These are phyloP conservation scores for Claviceps purpurea DNA, from an alignment of 2,329 filamentous ascomycete species.

Conservation along the genomic window DNA sequence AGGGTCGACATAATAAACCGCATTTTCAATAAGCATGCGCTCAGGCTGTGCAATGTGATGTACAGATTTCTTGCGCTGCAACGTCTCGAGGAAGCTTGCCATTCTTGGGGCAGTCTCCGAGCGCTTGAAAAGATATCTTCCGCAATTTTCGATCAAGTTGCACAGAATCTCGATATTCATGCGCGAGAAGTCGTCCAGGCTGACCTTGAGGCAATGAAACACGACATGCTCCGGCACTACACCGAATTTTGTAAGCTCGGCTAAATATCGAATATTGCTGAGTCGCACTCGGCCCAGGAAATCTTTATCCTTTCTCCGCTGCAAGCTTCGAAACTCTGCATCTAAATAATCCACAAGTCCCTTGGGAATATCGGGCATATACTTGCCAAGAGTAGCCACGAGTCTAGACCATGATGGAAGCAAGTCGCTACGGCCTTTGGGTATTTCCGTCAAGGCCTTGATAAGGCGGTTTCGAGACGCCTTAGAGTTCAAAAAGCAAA, in stretches of 20 bases:
- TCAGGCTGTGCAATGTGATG: slow-evolving; percentile 93
- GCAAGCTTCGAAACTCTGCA: slow-evolving; percentile 90
- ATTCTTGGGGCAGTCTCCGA: slow-evolving; percentile 88
- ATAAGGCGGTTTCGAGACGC: slow-evolving; percentile 88
- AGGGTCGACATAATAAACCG: slow-evolving; percentile 93
- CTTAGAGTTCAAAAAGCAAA: slow-evolving; percentile 97
- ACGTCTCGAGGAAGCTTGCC: slow-evolving; percentile 83
- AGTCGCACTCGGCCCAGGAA: slow-evolving; percentile 89
- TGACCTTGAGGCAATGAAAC: slow-evolving; percentile 96
- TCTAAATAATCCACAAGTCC: slow-evolving; percentile 85
- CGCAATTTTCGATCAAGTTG: slow-evolving; percentile 90
- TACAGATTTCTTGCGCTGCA: slow-evolving; percentile 90
- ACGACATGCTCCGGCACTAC: slow-evolving; percentile 97
- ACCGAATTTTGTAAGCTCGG: slow-evolving; percentile 94
- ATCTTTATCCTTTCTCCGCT: slow-evolving; percentile 94
- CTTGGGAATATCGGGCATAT: slow-evolving; percentile 89
- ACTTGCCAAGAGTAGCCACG: slow-evolving; percentile 82
- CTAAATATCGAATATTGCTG: slow-evolving; percentile 92
- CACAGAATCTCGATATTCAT: slow-evolving; percentile 99
- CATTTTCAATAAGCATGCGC: slow-evolving; percentile 96
- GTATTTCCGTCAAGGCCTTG: slow-evolving; percentile 86
- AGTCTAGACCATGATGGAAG: slow-evolving; percentile 85
- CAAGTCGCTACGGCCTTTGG: slow-evolving; percentile 84
- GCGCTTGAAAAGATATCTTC: slow-evolving; percentile 83
- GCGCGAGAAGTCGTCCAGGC: slow-evolving; percentile 89